phyloP scores from a whole-genome alignment of 768 basidiomycete genomes.

The Tulasnella sp. region DNA sequence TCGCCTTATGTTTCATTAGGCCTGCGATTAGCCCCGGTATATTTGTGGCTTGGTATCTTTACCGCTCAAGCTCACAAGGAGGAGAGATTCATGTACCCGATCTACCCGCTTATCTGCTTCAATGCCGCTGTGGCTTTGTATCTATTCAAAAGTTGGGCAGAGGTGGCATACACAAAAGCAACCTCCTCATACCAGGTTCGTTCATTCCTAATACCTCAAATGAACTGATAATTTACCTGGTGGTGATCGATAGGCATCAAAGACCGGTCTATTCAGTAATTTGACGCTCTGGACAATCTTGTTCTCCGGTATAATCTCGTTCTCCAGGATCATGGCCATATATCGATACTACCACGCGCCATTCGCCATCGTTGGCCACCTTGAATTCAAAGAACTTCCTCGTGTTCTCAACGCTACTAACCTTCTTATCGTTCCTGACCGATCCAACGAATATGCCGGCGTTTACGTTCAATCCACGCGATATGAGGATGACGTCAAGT shows the following conservation, averaged over 20 bases:
- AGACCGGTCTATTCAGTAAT: slow-evolving; percentile 56
- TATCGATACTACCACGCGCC: slow-evolving; percentile 89
- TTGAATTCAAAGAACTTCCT: slow-evolving; percentile 72
- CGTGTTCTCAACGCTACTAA: slow-evolving; percentile 62
- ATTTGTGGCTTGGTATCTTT: slow-evolving; percentile 79
- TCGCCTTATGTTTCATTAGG: slow-evolving; percentile 69
- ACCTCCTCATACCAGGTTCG: slow-evolving; percentile 74
- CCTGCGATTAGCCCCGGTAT: slow-evolving; percentile 73
- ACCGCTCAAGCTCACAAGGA: slow-evolving; percentile 86
- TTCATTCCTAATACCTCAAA: not conserved
- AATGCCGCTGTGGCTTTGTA: slow-evolving; percentile 87
- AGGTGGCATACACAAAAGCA: slow-evolving; percentile 53
- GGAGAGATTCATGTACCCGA: slow-evolving; percentile 97
- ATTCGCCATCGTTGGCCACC: slow-evolving; percentile 49
- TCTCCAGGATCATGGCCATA: slow-evolving; percentile 68
- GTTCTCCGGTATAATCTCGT: slow-evolving; percentile 53
- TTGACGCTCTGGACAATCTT: slow-evolving; percentile 61
- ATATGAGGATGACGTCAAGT: slow-evolving; percentile 28
- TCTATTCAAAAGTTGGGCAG: slow-evolving; percentile 75
- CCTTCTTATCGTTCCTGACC: slow-evolving; percentile 38
- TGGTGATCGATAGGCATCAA: slow-evolving; percentile 47
- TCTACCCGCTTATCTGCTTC: slow-evolving; percentile 81
- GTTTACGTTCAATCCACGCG: slow-evolving; percentile 30
- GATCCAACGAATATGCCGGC: slow-evolving; percentile 31
- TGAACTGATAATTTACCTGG: not conserved